phyloP scores from a whole-genome alignment of 176 grass and related monocot genomes.

The Saccharum spontaneum region DNA sequence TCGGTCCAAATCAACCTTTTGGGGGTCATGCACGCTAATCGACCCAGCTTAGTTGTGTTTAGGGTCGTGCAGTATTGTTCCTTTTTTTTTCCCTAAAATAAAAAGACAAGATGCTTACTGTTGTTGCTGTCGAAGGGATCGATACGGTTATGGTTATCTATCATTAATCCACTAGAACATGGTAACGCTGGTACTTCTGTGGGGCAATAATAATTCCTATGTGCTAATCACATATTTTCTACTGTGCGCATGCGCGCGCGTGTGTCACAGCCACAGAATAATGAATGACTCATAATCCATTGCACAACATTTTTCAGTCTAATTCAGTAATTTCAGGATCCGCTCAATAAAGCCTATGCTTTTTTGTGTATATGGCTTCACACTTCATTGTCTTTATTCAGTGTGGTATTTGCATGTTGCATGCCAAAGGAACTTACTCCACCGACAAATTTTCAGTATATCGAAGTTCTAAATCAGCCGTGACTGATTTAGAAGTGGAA shows the following conservation, averaged over 20 bases:
- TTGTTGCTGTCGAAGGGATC: neutral
- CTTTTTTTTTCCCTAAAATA: neutral
- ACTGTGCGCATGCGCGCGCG: neutral
- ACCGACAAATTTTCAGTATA: neutral
- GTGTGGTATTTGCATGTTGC: neutral
- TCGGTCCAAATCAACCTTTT: neutral
- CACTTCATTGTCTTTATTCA: neutral
- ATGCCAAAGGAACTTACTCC: neutral
- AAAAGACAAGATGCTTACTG: neutral
- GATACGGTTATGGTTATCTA: neutral
- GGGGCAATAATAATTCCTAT: neutral
- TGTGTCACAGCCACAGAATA: neutral
- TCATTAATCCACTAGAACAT: neutral
- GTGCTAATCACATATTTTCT: neutral
- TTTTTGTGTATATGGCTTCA: too few species aligned
- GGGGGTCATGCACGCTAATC: neutral
- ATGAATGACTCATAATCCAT: neutral
- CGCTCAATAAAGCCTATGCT: neutral
- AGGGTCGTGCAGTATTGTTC: neutral
- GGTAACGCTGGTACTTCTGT: neutral
- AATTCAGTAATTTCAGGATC: neutral
- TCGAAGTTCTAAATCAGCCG: too few species aligned
- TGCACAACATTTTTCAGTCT: neutral
- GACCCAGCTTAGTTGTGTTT: too few species aligned
- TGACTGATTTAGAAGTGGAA: neutral